Base-by-base conservation (phyloP, 441 rosid genomes). In the Erodium texanum region DNA sequence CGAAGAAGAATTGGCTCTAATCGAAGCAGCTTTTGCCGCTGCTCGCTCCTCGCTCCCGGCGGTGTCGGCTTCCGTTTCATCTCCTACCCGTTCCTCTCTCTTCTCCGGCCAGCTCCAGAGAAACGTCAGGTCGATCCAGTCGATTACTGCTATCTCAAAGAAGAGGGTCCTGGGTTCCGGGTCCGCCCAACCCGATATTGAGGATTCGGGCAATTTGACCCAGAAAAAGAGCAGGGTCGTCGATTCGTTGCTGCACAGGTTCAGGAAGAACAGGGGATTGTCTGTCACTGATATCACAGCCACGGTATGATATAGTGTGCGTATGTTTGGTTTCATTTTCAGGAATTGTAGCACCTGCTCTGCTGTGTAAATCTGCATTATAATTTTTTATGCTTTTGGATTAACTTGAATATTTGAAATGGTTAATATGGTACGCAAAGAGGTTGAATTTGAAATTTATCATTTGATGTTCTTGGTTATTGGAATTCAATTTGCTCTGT, bases 1-100 rank as follows among this genome's bases (percentile, higher is more conserved):
- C 67, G 96, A 92, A 34, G 92, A 89, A 81, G 98, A 92, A 79
- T 89, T 92, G 98, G 95, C 86, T 75, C 69, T 86, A 24, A 63
- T 88, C 32, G 96, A 92, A 43, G 86, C 93, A 0, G 95, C 93
- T 14, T 67, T 81, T 0, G 84, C 91, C 43, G 79, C 88, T n/a
- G 62, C 89, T 27, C 82, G 86, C 71, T 81, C 87, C 64, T 76
- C 76, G 29, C 29, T 27, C 29, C 29, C 29, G 29, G 29, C 29
- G 29, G 29, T 27, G 4, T 27, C 29, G 29, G 1, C 29, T 27
- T 27, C 29, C 29, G 29, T 27, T 27, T 4, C 29, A 1, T 27
- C 29, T 1, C 29, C 29, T 27, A 1, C 29, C 4, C 29, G 29
- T 27, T 27, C 29, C 4, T 27, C 29, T 19, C 27, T 66, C 16